phyloP scores from a whole-genome alignment of 208 protist genomes.

The Lotmaria passim region DNA sequence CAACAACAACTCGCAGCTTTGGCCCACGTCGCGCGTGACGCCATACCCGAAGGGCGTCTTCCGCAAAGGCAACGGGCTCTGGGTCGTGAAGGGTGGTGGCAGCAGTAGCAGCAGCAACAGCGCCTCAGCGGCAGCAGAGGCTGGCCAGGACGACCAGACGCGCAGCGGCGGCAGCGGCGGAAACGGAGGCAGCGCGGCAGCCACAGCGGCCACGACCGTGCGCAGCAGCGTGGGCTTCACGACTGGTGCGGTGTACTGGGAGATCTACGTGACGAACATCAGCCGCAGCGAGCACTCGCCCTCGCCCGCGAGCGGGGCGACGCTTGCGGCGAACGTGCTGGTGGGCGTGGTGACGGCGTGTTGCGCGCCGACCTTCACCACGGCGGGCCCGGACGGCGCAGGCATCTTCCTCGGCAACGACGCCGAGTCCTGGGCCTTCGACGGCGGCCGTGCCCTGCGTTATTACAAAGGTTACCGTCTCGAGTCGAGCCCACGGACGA shows the following conservation, averaged over 20 bases:
- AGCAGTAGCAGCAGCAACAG: background rate
- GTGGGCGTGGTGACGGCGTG: constrained; percentile 75
- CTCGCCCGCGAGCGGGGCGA: background rate
- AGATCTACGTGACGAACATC: constrained; percentile 72
- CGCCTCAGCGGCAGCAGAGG: too few relatives aligned
- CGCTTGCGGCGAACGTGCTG: constrained; percentile 28
- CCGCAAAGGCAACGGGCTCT: constrained; percentile 39
- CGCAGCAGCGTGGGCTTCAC: constrained; percentile 78
- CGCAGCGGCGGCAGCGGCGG: background rate
- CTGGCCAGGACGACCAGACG: background rate
- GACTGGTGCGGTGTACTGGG: constrained; percentile 86
- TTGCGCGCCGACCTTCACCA: constrained; percentile 8
- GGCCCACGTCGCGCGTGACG: background rate
- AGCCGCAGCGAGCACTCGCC: constrained; percentile 29
- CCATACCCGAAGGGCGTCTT: constrained; percentile 19
- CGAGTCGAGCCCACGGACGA: constrained; percentile 63
- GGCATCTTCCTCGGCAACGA: constrained; percentile 64
- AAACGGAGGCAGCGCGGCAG: too few relatives aligned
- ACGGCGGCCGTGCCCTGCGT: constrained; percentile 51
- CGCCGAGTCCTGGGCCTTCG: constrained; percentile 84
- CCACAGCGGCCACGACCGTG: constrained; percentile 40
- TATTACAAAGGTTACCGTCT: constrained; percentile 65
- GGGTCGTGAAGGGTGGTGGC: constrained; percentile 33
- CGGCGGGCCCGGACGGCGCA: constrained; percentile 19
- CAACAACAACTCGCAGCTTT: background rate